Conservation (phyloP, 148 eudicot genomes). For the Pouteria glomerata region DNA sequence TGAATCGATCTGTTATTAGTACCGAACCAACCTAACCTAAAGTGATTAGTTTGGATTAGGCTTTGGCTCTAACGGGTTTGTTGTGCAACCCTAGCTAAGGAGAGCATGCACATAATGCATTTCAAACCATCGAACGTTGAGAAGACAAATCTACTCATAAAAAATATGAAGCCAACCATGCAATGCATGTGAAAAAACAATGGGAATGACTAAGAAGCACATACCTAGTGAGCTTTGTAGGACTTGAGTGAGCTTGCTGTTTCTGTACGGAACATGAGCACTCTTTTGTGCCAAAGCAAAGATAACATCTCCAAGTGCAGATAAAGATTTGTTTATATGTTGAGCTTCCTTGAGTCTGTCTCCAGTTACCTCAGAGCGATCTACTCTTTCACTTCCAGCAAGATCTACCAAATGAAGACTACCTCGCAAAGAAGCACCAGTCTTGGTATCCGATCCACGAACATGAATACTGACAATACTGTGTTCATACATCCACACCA, state of each 20-base stretch:
- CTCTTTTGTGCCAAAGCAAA: conserved; percentile 36
- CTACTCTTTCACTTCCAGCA: conserved; percentile 40
- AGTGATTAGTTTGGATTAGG: too few relatives aligned
- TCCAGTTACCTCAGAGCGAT: conserved; percentile 37
- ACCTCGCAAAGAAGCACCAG: conserved; percentile 25
- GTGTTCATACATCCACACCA: conserved; percentile 4
- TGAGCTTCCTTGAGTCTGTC: conserved; percentile 44
- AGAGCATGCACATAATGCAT: background rate
- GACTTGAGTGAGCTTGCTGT: conserved; percentile 43
- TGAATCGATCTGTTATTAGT: too few relatives aligned
- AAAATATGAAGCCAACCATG: background rate
- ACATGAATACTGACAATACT: conserved; percentile 33
- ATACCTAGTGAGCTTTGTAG: conserved; percentile 37
- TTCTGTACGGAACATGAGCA: conserved; percentile 33
- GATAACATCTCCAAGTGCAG: conserved; percentile 40
- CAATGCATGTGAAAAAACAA: background rate
- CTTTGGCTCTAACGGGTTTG: too few relatives aligned
- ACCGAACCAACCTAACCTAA: too few relatives aligned
- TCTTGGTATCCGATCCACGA: conserved; percentile 30
- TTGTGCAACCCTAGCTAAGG: too few relatives aligned
- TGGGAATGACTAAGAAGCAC: background rate
- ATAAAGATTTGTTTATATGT: conserved; percentile 38
- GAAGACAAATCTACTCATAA: background rate
- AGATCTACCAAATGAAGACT: conserved; percentile 41
- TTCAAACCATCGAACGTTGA: background rate